Conservation (phyloP, 345 rosid species). For the Turritis glabra region DNA sequence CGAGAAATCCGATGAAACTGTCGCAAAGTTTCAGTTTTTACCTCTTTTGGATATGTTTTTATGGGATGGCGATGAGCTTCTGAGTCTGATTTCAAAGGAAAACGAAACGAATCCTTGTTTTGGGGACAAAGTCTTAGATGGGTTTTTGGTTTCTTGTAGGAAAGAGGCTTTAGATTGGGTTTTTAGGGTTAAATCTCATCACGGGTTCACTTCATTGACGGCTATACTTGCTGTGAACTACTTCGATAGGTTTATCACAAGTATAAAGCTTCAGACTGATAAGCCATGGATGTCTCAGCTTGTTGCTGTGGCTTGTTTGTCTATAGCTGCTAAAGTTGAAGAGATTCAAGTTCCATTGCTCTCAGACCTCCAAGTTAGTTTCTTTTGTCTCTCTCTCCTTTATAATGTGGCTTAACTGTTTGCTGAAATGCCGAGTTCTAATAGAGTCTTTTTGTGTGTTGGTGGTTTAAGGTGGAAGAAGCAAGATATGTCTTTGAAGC, state of each 20-base stretch:
- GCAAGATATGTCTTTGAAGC: slow-evolving; percentile 75
- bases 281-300: slow-evolving; percentile 97
- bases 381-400: not conserved
- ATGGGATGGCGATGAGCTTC: slow-evolving; percentile 64
- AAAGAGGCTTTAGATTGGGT: slow-evolving; percentile 75
- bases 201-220: slow-evolving; percentile 69
- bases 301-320: slow-evolving; percentile 82
- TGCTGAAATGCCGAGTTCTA: slow-evolving; percentile 15
- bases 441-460: not conserved
- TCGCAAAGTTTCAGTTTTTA: slow-evolving; percentile 49
- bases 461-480: slow-evolving; percentile 61
- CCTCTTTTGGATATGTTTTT: slow-evolving; percentile 47
- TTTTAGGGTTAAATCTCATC: slow-evolving; percentile 58
- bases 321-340: slow-evolving; percentile 92
- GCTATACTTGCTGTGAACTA: slow-evolving; percentile 77
- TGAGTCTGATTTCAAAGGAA: slow-evolving; percentile 58
- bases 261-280: slow-evolving; percentile 54
- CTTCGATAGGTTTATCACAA: slow-evolving; percentile 79
- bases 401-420: slow-evolving; percentile 34
- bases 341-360: slow-evolving; percentile 84
- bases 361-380: slow-evolving; percentile 75
- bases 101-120: slow-evolving; percentile 47
- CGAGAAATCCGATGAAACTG: slow-evolving; percentile 33
- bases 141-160: slow-evolving; percentile 47
- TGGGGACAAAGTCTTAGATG: slow-evolving; percentile 41